Conservation (phyloP, 2,329 filamentous ascomycete species). For the Fusarium equiseti region DNA sequence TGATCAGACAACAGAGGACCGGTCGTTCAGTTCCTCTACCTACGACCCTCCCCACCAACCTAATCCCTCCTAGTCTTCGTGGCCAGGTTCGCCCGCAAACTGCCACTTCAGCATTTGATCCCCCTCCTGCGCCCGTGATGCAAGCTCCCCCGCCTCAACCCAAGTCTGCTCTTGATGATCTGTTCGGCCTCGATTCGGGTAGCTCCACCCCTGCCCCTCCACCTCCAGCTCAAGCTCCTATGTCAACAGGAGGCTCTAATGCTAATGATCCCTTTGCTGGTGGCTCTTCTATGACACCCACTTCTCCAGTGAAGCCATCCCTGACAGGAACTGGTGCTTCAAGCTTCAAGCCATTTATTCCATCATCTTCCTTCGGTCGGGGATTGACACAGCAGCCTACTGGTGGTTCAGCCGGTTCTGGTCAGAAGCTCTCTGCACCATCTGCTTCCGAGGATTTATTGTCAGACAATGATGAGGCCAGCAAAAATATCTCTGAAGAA, state of each 20-base stretch:
- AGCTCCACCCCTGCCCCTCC: slow-evolving; percentile 60
- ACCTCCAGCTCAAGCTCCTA: slow-evolving; percentile 68
- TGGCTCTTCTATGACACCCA: slow-evolving; percentile 60
- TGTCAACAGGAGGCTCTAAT: slow-evolving; percentile 80
- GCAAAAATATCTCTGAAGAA: slow-evolving; percentile 88
- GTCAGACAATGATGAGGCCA: slow-evolving; percentile 91
- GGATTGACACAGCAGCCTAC: slow-evolving; percentile 82
- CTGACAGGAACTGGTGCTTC: slow-evolving; percentile 55
- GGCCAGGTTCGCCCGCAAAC: slow-evolving; percentile 65
- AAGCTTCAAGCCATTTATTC: slow-evolving; percentile 90
- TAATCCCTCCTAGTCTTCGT: slow-evolving; percentile 90
- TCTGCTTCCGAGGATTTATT: slow-evolving; percentile 83
- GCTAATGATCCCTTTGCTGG: slow-evolving; percentile 72
- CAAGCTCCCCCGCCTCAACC: slow-evolving; percentile 60
- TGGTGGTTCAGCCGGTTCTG: slow-evolving; percentile 65
- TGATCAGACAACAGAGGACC: slow-evolving; percentile 89
- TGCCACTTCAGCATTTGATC: slow-evolving; percentile 66
- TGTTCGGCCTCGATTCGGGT: slow-evolving; percentile 89
- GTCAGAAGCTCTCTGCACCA: slow-evolving; percentile 53
- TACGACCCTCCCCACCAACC: slow-evolving; percentile 78
- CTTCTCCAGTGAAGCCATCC: slow-evolving; percentile 67
- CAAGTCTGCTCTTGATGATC: slow-evolving; percentile 89
- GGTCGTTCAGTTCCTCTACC: slow-evolving; percentile 75
- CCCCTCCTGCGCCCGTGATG: slow-evolving; percentile 54
- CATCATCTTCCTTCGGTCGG: slow-evolving; percentile 92